Evolutionary conservation across 768 basidiomycete genomes (phyloP).

Genomic region (Agaricus blazei): DNA sequence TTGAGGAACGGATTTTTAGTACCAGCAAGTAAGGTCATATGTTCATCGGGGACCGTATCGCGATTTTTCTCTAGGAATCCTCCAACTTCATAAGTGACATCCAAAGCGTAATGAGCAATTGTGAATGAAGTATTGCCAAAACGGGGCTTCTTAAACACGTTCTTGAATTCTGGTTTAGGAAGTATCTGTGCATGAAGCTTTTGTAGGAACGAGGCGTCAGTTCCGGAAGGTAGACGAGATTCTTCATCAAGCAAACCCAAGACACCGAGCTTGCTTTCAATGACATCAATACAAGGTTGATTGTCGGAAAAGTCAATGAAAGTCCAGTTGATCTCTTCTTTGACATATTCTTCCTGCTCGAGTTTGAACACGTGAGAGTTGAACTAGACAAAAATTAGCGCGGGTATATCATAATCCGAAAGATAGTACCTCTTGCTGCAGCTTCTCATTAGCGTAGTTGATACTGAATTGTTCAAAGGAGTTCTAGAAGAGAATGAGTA

Average conservation of each 20-base stretch:
- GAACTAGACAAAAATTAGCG: slow-evolving; percentile 51
- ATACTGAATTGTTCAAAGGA: slow-evolving; percentile 99
- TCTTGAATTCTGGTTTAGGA: slow-evolving; percentile 76
- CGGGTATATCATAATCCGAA: background rate
- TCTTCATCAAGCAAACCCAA: slow-evolving; percentile 95
- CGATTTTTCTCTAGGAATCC: slow-evolving; percentile 99
- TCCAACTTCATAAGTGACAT: slow-evolving; percentile 97
- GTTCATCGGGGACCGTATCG: slow-evolving; percentile 98
- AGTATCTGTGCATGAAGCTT: slow-evolving; percentile 83
- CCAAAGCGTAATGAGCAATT: slow-evolving; percentile 95
- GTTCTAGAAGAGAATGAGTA: slow-evolving; percentile 41
- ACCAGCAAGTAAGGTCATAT: slow-evolving; percentile 79
- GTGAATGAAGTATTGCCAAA: slow-evolving; percentile 98
- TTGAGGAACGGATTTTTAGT: slow-evolving; percentile 92
- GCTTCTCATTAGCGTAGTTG: slow-evolving; percentile 97
- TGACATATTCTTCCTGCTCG: slow-evolving; percentile 98
- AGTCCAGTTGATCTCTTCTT: slow-evolving; percentile 98
- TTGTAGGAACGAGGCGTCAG: slow-evolving; percentile 87
- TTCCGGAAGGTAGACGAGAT: slow-evolving; percentile 91
- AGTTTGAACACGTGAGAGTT: slow-evolving; percentile 99
- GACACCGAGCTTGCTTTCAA: slow-evolving; percentile 95
- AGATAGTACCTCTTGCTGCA: slow-evolving; percentile 85
- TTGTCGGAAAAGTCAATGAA: slow-evolving; percentile 99
- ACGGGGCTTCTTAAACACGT: slow-evolving; percentile 96
- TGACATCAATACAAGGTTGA: slow-evolving; percentile 97